Base-by-base conservation (phyloP, 805 yeast genomes). In the Suhomyces prunicola region DNA sequence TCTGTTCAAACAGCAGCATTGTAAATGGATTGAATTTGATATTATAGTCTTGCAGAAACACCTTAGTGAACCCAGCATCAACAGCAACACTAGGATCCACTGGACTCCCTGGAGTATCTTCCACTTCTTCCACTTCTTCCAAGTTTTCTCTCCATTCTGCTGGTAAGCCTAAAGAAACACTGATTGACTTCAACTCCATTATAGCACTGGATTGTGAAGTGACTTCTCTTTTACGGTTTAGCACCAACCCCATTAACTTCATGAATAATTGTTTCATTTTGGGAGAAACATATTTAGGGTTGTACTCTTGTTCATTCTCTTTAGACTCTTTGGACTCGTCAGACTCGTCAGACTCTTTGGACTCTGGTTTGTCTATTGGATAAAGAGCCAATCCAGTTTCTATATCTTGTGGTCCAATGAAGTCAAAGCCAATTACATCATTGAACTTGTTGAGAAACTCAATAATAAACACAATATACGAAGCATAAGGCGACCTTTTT, bases 331-430 rank as follows among this genome's bases (percentile, higher is more conserved):
- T 9, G 10, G 4, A 10, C 31, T 27, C 31, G 1, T 27, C 10
- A 5, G 31, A 2, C 31, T 27, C 31, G 3, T 3, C 4, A 3
- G 31, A 9, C 13, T 27, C 31, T 10, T 27, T 5, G 10, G 13
- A 27, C 36, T 33, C 36, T 13, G 5, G 17, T 6, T 33, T 31
- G 17, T 50, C 48, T 5, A 48, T n/a, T 3, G 35, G 19, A 27
- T 55, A 57, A 17, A 73, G 57, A 12, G 74, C 63, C 27, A 73
- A 55, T 0, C 78, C 78, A 13, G 52, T 51, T 48, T 74, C 78
- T 17, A 74, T 64, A 53, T 71, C 72, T 26, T 66, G 67, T 1
- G 80, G 80, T 1, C 78, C 76, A 4, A 70, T 51, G 8, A 56
- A 54, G 12, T 51, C 59, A 6, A 67, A 44, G 23, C 56, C 54